Evolutionary conservation across 2,329 filamentous ascomycete genomes (phyloP).

Genomic region (Raffaelea albimanens): DNA sequence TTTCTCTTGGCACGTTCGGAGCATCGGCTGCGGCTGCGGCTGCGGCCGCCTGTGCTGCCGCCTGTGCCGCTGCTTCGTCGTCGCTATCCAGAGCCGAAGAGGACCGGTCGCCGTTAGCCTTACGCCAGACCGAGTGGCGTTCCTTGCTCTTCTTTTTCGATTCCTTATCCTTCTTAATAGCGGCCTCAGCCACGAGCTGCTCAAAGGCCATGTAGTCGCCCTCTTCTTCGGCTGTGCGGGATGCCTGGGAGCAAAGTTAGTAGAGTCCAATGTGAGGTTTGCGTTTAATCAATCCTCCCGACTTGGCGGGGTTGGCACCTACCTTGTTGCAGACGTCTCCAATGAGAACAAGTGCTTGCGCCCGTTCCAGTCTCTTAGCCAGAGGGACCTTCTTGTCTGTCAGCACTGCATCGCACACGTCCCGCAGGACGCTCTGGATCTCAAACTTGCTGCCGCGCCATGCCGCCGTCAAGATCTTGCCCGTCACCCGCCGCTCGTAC

Average conservation of each 20-base stretch:
- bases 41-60: constrained; percentile 13
- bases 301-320: constrained; percentile 26
- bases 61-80: background rate
- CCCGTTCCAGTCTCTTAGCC: constrained; percentile 80
- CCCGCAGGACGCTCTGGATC: constrained; percentile 89
- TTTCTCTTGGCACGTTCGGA: constrained; percentile 1
- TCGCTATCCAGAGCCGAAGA: background rate
- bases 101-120: background rate
- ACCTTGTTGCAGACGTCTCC: constrained; percentile 87
- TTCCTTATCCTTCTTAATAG: constrained; percentile 88
- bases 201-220: constrained; percentile 98
- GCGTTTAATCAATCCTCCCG: no score
- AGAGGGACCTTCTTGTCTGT: constrained; percentile 70
- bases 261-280: no score
- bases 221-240: constrained; percentile 88
- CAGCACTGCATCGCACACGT: constrained; percentile 85
- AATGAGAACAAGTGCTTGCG: constrained; percentile 78
- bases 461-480: constrained; percentile 93
- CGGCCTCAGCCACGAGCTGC: constrained; percentile 92
- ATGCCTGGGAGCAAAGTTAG: constrained; percentile 47
- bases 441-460: constrained; percentile 97
- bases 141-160: constrained; percentile 52
- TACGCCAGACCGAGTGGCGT: background rate
- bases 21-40: constrained; percentile 2
- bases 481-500: constrained; percentile 90